Conservation (phyloP, 2,329 filamentous ascomycete species). For the Trichoderma sp. region DNA sequence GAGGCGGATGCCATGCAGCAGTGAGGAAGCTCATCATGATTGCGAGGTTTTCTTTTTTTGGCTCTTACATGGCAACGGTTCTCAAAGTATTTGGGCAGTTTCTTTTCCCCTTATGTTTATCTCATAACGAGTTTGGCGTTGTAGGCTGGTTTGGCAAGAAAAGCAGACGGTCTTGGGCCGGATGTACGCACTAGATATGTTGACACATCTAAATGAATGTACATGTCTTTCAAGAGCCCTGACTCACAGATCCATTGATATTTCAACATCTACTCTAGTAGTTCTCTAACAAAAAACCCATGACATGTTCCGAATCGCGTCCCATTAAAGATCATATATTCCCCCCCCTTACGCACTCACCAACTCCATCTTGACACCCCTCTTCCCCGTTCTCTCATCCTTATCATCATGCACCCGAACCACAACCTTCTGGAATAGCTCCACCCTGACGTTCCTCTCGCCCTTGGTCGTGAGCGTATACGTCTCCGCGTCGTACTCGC, state of each 20-base stretch:
- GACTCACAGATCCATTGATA: background rate
- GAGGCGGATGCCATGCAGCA: conserved; percentile 56
- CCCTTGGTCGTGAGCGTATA: conserved; percentile 71
- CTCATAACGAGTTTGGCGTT: conserved; percentile 39
- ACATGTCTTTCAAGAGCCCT: background rate
- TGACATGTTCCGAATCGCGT: background rate
- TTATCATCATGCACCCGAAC: conserved; percentile 90
- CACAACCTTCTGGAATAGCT: conserved; percentile 88
- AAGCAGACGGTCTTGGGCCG: conserved; percentile 32
- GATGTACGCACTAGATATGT: conserved; percentile 33
- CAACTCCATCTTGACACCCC: conserved; percentile 78
- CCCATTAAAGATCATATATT: background rate
- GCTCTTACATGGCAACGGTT: background rate
- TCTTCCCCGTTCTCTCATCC: conserved; percentile 94
- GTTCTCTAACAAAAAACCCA: background rate
- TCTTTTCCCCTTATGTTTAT: conserved; percentile 15
- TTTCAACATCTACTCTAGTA: background rate
- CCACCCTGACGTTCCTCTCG: conserved; percentile 62
- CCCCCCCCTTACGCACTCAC: conserved; percentile 42
- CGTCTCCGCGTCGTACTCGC: conserved; percentile 81
- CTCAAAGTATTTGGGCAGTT: background rate
- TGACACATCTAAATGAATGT: conserved; percentile 31
- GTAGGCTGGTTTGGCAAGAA: conserved; percentile 39
- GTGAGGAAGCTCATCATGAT: conserved; percentile 36
- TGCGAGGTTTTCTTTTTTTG: conserved; percentile 1